These are phyloP conservation scores for Globisporangium irregulare DNA, from an alignment of 352 stramenopile species.

Conservation along the genomic window DNA sequence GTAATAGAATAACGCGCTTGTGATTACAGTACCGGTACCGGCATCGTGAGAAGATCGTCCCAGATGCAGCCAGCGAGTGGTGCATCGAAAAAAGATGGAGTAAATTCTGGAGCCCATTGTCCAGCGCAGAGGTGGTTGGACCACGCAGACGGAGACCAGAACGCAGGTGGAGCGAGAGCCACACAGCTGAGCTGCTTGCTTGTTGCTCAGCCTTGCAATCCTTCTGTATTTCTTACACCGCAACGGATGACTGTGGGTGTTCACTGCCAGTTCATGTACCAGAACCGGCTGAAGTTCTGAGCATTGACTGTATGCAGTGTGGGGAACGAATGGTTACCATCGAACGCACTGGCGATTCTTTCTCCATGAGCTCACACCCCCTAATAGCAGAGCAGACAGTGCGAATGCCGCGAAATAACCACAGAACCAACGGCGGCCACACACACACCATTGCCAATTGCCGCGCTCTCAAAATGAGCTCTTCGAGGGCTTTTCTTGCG, in stretches of 20 bases:
- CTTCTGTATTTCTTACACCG: neutral
- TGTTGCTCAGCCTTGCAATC: neutral
- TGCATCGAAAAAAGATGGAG: neutral
- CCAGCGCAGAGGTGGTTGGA: neutral
- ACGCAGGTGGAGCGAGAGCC: neutral
- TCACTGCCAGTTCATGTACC: neutral
- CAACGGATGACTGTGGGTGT: neutral
- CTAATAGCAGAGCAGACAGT: no score
- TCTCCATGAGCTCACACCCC: no score
- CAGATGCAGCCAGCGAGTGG: neutral
- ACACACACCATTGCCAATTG: neutral
- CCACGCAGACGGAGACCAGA: neutral
- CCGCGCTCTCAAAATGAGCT: neutral
- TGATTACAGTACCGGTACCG: neutral
- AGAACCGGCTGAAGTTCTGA: no score
- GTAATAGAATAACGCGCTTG: neutral
- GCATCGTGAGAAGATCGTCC: neutral
- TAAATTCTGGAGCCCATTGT: neutral
- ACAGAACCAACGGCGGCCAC: neutral
- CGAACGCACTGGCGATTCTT: no score
- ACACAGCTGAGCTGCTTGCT: neutral
- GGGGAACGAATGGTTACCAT: no score
- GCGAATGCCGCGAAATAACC: no score
- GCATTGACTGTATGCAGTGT: no score
- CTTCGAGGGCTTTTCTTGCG: neutral